Evolutionary conservation across 2,329 filamentous ascomycete species (phyloP).

Genomic region (Fusarium sp.): DNA sequence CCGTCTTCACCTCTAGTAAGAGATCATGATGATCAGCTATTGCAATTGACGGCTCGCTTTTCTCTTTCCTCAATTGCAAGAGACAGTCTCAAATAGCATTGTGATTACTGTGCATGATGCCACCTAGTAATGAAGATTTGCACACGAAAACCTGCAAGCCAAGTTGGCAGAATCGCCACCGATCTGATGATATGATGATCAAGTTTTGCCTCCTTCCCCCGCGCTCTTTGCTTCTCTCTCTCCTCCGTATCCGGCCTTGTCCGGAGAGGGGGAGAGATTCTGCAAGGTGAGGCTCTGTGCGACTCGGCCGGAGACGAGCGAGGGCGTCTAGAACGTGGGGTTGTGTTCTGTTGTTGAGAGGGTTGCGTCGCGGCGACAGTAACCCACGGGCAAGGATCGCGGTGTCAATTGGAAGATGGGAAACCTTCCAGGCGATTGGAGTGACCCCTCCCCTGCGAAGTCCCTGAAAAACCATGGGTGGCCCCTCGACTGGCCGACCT

Average conservation of each 20-base stretch:
- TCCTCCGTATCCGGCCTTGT: not conserved
- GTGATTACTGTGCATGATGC: conserved; percentile 3
- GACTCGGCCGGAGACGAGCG: conserved; percentile 32
- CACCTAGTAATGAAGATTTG: conserved; percentile 11
- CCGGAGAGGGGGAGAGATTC: not conserved
- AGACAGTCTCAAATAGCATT: not conserved
- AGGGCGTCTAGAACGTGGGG: conserved; percentile 34
- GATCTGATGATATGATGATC: conserved; percentile 8
- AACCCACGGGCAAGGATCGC: conserved; percentile 16
- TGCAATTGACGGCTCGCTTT: conserved; percentile 1
- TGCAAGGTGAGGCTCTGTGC: conserved; percentile 14
- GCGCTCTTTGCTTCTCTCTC: conserved; percentile 4
- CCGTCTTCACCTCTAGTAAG: not conserved
- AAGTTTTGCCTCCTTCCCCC: conserved; percentile 2
- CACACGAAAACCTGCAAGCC: conserved; percentile 18
- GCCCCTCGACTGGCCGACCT: conserved; percentile 18
- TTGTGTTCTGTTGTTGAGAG: conserved; percentile 9
- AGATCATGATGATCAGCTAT: conserved; percentile 23
- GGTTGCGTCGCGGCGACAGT: not conserved
- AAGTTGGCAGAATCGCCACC: conserved; percentile 25
- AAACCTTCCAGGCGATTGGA: conserved; percentile 14
- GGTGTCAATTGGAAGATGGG: conserved; percentile 22
- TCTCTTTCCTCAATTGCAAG: conserved; percentile 18
- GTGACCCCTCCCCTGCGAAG: conserved; percentile 17
- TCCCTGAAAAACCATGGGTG: conserved; percentile 1